Conservation (phyloP, 2,329 filamentous ascomycete genomes). For the Aspergillus sp. region DNA sequence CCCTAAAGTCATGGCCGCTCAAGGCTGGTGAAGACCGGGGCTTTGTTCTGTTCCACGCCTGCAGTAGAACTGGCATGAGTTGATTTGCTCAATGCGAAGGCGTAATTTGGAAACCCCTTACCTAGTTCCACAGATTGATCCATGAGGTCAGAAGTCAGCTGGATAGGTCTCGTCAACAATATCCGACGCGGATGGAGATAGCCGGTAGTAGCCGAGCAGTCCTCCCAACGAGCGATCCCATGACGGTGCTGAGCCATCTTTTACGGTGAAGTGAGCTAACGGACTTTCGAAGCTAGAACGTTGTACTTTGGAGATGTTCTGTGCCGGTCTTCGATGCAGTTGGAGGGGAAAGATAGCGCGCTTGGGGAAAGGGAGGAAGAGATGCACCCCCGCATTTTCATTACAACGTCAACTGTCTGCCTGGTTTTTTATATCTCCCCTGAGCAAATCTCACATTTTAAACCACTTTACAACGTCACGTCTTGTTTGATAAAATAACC, state of each 20-base stretch:
- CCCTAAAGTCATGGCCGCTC: not conserved
- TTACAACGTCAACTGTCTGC: not conserved
- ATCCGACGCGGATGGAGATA: conserved; percentile 1
- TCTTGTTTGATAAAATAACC: not conserved
- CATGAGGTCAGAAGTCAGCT: conserved; percentile 12
- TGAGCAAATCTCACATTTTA: not conserved
- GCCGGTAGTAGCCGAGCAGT: conserved; percentile 7
- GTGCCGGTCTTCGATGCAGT: not conserved
- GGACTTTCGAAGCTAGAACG: not conserved
- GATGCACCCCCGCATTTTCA: conserved; percentile 1
- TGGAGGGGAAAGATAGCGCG: conserved; percentile 2
- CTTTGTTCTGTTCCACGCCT: not conserved
- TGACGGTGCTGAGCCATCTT: not conserved
- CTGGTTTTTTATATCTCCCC: not conserved
- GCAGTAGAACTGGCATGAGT: not conserved
- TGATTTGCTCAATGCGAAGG: not conserved
- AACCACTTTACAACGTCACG: not conserved
- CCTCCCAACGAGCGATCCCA: not conserved
- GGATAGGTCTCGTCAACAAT: conserved; percentile 2
- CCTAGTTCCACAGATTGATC: not conserved
- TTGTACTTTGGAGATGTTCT: not conserved
- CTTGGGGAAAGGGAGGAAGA: not conserved
- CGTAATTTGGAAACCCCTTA: not conserved
- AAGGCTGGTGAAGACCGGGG: not conserved
- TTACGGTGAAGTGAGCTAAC: conserved; percentile 1